Evolutionary conservation across 1,284 basidiomycete genomes (phyloP).

Genomic region (Rhodofomes roseus): DNA sequence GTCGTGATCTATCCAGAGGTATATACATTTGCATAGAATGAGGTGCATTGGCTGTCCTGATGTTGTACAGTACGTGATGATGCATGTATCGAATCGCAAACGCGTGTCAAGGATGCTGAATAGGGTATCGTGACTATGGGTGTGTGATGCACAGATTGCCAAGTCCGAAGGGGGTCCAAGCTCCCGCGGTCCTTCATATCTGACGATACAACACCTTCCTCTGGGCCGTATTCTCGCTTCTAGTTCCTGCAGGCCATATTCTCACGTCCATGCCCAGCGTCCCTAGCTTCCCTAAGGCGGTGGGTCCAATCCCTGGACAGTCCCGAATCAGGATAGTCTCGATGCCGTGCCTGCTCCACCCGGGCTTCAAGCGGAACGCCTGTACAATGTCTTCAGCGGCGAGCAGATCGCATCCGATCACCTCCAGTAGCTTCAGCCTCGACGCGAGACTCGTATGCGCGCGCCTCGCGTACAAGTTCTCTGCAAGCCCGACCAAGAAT

Average conservation of each 20-base stretch:
- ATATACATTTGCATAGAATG: neutral
- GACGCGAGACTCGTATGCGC: constrained; percentile 9
- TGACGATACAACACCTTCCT: neutral
- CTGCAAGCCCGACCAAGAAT: constrained; percentile 18
- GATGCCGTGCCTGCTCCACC: constrained; percentile 1
- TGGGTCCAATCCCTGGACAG: neutral
- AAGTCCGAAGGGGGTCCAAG: neutral
- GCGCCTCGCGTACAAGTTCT: constrained; percentile 15
- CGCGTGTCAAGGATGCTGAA: neutral
- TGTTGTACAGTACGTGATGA: neutral
- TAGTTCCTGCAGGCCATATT: neutral
- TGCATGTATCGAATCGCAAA: neutral
- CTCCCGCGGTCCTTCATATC: neutral
- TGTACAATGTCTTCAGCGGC: constrained; percentile 22
- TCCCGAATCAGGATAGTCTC: neutral
- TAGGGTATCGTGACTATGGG: neutral
- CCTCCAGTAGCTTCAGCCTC: constrained; percentile 21
- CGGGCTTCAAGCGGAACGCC: constrained; percentile 16
- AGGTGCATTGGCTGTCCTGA: neutral
- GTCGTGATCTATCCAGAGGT: too few species aligned
- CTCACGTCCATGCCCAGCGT: neutral
- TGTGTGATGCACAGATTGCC: neutral
- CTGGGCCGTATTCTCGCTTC: neutral
- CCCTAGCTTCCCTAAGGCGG: neutral
- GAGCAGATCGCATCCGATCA: constrained; percentile 20